Evolutionary conservation across 2,329 filamentous ascomycete genomes (phyloP).

Genomic region (Monosporascus sp.): DNA sequence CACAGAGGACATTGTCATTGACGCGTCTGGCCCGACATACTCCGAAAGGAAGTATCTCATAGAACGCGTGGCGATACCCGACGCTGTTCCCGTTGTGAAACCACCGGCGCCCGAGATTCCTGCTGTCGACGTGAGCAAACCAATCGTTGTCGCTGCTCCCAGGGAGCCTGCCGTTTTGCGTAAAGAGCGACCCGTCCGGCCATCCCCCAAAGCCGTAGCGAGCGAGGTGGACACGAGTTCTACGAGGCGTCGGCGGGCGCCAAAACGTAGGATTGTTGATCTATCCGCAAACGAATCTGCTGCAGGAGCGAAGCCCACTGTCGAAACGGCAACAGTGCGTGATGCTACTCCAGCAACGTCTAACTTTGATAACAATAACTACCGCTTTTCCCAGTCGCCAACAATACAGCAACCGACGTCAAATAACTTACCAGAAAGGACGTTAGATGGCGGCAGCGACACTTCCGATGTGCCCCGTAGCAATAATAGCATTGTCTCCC

Average conservation of each 20-base stretch:
- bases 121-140: constrained; percentile 63
- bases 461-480: constrained; percentile 32
- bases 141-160: constrained; percentile 49
- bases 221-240: constrained; percentile 56
- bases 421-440: constrained; percentile 25
- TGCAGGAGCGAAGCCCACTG: constrained; percentile 10
- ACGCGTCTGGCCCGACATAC: constrained; percentile 77
- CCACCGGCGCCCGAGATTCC: constrained; percentile 58
- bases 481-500: constrained; percentile 31
- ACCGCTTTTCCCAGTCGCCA: constrained; percentile 39
- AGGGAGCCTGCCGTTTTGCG: constrained; percentile 48
- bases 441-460: constrained; percentile 22
- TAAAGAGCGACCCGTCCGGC: constrained; percentile 48
- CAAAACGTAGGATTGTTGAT: constrained; percentile 61
- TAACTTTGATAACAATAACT: constrained; percentile 29
- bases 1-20: constrained; percentile 84
- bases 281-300: constrained; percentile 48
- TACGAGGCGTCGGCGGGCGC: constrained; percentile 53
- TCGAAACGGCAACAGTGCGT: constrained; percentile 13
- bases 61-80: constrained; percentile 71
- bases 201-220: constrained; percentile 44
- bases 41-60: constrained; percentile 79
- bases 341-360: constrained; percentile 13
- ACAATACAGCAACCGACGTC: constrained; percentile 24
- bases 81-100: constrained; percentile 73